Base-by-base conservation (phyloP, 2,329 filamentous ascomycete species). In the Colletotrichum sp. region DNA sequence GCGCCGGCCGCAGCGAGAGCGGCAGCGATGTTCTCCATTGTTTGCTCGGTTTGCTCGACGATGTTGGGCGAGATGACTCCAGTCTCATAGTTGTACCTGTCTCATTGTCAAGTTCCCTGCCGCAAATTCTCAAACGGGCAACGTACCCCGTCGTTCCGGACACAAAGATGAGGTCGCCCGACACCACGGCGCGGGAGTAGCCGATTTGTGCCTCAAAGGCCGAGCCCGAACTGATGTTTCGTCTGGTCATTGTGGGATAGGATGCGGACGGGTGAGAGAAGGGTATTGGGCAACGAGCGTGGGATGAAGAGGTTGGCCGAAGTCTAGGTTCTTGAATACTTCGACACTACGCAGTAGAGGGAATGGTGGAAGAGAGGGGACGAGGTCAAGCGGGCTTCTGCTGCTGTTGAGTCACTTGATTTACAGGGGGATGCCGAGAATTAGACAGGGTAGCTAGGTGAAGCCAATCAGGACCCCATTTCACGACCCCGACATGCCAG, bases 121-220 rank as follows among this genome's bases (percentile, higher is more conserved):
- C 16, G 16, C 13, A 63, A 21, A 36, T 36, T 36, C 24, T 24
- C 26, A 28, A n/a, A 43, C 16, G n/a, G n/a, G 18, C 12, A 2
- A 71, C 78, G 69, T 78, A 89, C 88, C 89, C 89, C 4, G 89
- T 91, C 48, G 88, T 90, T 1, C 89, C 89, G 3, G 89, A 90
- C 6, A 91, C 88, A 72, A 90, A 87, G 13, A 91, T 82, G 84
- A 87, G 88, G 67, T 88, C 87, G 13, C 87, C 89, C 2, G 84
- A 82, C 21, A 90, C 84, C 5, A 91, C 88, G 43, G 89, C 89
- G 65, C 89, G 85, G 34, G 89, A 90, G 80, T 91, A 91, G 66
- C 87, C 89, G 70, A 91, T 91, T 76, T 88, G 83, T 30, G 83
- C 83, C 80, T 91, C 89, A 77, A 91, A 91, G 55, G 84, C 81